Conservation (phyloP, 805 yeast species). For the Lipomyces orientalis region DNA sequence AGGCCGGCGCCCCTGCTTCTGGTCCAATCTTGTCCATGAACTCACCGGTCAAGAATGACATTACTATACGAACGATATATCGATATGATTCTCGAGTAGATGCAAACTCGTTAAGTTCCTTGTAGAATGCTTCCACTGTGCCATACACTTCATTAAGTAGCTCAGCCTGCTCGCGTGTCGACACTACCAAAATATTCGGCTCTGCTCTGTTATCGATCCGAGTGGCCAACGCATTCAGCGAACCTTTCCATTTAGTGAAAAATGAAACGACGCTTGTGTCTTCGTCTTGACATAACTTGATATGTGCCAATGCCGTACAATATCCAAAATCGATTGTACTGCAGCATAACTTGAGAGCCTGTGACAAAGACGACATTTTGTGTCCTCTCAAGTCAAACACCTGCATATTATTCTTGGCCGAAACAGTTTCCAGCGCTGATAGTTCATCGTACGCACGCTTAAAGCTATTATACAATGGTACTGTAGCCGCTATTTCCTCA, state of each 20-base stretch:
- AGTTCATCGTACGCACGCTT: constrained; percentile 7
- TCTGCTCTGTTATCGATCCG: background rate
- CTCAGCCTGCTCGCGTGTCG: background rate
- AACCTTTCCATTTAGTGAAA: constrained; percentile 3
- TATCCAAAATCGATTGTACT: constrained; percentile 6
- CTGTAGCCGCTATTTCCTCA: background rate
- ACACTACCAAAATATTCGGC: background rate
- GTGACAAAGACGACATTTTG: background rate
- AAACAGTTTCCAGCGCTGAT: background rate
- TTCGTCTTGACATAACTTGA: constrained; percentile 8
- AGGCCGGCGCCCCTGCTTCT: no score
- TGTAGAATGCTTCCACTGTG: background rate
- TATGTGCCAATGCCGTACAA: constrained; percentile 8
- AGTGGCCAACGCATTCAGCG: background rate
- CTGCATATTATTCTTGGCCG: constrained; percentile 4
- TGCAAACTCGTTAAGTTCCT: constrained; percentile 8
- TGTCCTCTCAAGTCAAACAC: constrained; percentile 12
- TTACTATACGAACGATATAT: constrained; percentile 2
- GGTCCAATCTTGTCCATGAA: background rate
- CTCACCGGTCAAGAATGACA: constrained; percentile 3
- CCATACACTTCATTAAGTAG: background rate
- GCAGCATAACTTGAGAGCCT: constrained; percentile 6
- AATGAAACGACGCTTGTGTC: background rate
- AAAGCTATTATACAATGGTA: background rate
- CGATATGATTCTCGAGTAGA: background rate